phyloP scores from a whole-genome alignment of 345 rosid species.

The Gossypium mustelinum region DNA sequence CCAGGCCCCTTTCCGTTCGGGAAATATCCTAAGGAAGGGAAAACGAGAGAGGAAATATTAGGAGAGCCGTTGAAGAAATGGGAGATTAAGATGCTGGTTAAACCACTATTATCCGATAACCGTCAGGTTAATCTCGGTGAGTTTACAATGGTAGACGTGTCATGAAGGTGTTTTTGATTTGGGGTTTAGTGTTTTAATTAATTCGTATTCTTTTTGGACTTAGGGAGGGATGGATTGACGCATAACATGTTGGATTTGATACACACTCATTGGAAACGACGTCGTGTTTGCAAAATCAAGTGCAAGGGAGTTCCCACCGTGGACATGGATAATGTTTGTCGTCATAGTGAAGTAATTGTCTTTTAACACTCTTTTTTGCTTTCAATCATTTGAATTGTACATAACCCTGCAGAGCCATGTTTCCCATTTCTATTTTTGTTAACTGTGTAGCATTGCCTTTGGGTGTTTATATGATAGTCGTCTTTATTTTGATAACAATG shows the following conservation, averaged over 20 bases:
- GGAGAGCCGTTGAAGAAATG: slow-evolving; percentile 82
- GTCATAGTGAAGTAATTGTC: slow-evolving; percentile 67
- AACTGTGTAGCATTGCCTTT: neutral
- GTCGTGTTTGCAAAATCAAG: slow-evolving; percentile 74
- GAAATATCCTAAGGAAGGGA: slow-evolving; percentile 59
- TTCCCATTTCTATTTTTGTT: neutral
- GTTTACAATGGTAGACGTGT: slow-evolving; percentile 14
- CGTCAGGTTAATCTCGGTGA: slow-evolving; percentile 91
- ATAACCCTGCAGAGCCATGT: neutral
- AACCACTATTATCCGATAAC: slow-evolving; percentile 66
- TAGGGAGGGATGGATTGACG: slow-evolving; percentile 94
- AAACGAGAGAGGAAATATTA: slow-evolving; percentile 61
- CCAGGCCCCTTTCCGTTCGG: slow-evolving; percentile 64
- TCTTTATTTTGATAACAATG: neutral
- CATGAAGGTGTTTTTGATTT: neutral
- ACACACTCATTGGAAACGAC: slow-evolving; percentile 84
- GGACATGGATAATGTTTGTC: slow-evolving; percentile 84
- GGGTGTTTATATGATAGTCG: neutral
- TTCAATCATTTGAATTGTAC: neutral
- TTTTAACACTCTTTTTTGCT: neutral
- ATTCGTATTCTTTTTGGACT: neutral
- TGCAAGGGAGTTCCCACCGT: slow-evolving; percentile 90
- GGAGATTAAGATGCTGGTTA: slow-evolving; percentile 70
- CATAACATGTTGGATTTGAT: slow-evolving; percentile 94
- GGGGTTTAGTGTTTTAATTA: neutral